Evolutionary conservation across 768 basidiomycete genomes (phyloP).

Genomic region (Xerocomus spinulosus): DNA sequence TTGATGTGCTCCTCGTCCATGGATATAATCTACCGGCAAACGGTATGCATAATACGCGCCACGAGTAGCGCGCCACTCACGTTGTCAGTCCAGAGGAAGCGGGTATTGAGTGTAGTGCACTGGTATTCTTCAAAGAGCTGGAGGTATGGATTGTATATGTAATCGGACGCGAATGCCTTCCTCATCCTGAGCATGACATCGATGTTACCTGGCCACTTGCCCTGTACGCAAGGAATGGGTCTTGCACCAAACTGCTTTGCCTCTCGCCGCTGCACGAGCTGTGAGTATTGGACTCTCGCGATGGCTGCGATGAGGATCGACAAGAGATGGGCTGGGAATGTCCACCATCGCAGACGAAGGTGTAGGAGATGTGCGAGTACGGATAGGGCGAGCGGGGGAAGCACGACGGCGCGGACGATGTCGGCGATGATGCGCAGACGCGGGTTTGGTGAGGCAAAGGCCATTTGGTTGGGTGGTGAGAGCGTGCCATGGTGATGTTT

Average conservation of each 20-base stretch:
- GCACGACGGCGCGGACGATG: slow-evolving; percentile 36
- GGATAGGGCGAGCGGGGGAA: slow-evolving; percentile 40
- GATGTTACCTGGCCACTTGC: slow-evolving; percentile 76
- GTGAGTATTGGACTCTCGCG: slow-evolving; percentile 32
- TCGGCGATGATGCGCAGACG: slow-evolving; percentile 49
- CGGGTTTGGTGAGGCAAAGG: slow-evolving; percentile 34
- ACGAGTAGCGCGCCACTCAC: too few species aligned
- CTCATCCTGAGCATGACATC: slow-evolving; percentile 59
- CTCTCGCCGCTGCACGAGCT: slow-evolving; percentile 38
- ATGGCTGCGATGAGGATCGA: slow-evolving; percentile 42
- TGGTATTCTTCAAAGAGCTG: slow-evolving; percentile 65
- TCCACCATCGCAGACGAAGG: slow-evolving; percentile 33
- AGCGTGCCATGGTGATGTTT: not conserved
- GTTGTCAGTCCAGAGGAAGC: slow-evolving; percentile 65
- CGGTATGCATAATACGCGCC: not conserved
- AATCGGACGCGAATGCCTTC: slow-evolving; percentile 51
- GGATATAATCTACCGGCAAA: slow-evolving; percentile 51
- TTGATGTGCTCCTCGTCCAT: slow-evolving; percentile 72
- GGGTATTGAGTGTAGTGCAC: slow-evolving; percentile 63
- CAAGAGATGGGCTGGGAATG: slow-evolving; percentile 35
- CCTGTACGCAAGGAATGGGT: slow-evolving; percentile 53
- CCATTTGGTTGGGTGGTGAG: not conserved
- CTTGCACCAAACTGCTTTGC: slow-evolving; percentile 47
- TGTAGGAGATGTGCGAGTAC: slow-evolving; percentile 25
- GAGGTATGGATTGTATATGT: slow-evolving; percentile 60